These are phyloP conservation scores for Metschnikowia lunata DNA, from an alignment of 805 yeast genomes.

Conservation along the genomic window DNA sequence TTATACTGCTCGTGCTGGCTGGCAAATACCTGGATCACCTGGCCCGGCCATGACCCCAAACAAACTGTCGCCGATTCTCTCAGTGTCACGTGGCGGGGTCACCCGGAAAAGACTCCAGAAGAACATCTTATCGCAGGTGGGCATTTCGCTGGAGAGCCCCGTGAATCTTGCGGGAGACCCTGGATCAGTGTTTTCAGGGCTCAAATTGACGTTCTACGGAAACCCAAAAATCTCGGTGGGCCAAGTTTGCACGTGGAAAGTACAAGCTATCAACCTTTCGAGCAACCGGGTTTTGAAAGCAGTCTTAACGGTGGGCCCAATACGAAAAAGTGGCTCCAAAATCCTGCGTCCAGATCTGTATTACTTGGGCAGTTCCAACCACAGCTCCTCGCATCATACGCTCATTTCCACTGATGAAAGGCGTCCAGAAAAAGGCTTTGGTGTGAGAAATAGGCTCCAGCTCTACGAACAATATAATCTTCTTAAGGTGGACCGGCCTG, in stretches of 20 bases:
- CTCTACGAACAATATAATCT: slow-evolving; percentile 31
- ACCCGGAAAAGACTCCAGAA: slow-evolving; percentile 1
- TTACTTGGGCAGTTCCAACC: neutral
- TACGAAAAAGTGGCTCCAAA: neutral
- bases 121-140: slow-evolving; percentile 6
- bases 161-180: slow-evolving; percentile 31
- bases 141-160: slow-evolving; percentile 27
- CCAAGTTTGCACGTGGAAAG: slow-evolving; percentile 54
- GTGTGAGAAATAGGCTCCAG: slow-evolving; percentile 22
- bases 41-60: slow-evolving; percentile 1
- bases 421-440: slow-evolving; percentile 9
- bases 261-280: slow-evolving; percentile 63
- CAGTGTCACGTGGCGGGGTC: slow-evolving; percentile 2
- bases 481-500: slow-evolving; percentile 42
- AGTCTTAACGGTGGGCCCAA: slow-evolving; percentile 36
- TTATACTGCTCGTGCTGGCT: slow-evolving; percentile 2
- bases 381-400: slow-evolving; percentile 1
- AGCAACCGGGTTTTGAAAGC: slow-evolving; percentile 43
- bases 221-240: slow-evolving; percentile 59
- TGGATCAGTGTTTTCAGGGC: slow-evolving; percentile 35
- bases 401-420: slow-evolving; percentile 10
- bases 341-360: neutral
- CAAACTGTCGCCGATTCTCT: slow-evolving; percentile 9
- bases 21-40: neutral
- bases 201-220: slow-evolving; percentile 45